phyloP scores from a whole-genome alignment of 768 basidiomycete species.

The Hericium alpestre region DNA sequence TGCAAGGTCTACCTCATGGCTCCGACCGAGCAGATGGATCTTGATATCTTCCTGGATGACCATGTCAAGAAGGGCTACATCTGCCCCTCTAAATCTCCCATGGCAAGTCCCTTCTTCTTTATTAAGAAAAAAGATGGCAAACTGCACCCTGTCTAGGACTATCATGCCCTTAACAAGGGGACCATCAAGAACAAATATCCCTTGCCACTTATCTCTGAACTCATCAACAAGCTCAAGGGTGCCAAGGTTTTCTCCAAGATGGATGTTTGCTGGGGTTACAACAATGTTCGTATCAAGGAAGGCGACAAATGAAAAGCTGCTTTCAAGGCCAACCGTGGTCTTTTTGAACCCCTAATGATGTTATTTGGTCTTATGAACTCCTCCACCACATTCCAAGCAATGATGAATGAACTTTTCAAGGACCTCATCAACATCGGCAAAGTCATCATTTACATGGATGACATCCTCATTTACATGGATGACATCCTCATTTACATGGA shows the following conservation, averaged over 20 bases:
- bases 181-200: constrained; percentile 3
- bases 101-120: constrained; percentile 20
- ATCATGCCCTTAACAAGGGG: constrained; percentile 8
- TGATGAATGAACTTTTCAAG: too few species aligned
- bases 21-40: constrained; percentile 12
- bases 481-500: too few species aligned
- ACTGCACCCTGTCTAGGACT: constrained; percentile 23
- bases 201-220: constrained; percentile 7
- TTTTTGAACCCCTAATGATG: constrained; percentile 23
- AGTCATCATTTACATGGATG: too few species aligned
- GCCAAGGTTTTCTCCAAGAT: constrained; percentile 19
- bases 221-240: too few species aligned
- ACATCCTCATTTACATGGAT: too few species aligned
- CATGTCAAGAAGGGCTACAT: too few species aligned
- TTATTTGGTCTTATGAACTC: constrained; percentile 19
- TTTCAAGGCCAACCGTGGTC: too few species aligned
- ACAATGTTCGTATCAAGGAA: too few species aligned
- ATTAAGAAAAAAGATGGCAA: constrained; percentile 27
- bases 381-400: constrained; percentile 18
- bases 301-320: constrained; percentile 24
- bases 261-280: too few species aligned
- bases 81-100: constrained; percentile 15
- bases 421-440: too few species aligned
- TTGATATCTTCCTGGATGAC: constrained; percentile 15
- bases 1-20: constrained; percentile 14